Evolutionary conservation across 1,284 basidiomycete species (phyloP), one percentile per base, ranked within the genome.

Genomic region (Anthracocystis setariae): DNA sequence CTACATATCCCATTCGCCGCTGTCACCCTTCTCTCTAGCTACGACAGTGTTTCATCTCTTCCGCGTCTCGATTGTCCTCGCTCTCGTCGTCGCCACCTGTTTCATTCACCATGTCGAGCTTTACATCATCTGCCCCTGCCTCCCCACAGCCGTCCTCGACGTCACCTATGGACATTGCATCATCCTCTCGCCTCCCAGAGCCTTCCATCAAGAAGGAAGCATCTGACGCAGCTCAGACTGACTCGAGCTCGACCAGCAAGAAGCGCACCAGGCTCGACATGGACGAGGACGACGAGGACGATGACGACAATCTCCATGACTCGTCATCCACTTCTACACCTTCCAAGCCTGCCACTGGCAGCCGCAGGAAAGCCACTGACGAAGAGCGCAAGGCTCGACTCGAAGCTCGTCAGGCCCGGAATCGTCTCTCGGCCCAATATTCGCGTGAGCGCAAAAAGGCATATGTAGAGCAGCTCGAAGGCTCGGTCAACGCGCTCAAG

Each of bases 401-500:
- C 37, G 70, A 77, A 47, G 80, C 80, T 27, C 66, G 80, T 18
- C 79, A 81, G 45, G 75, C 74, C n/a, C 73, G 80, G 13, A 82
- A 82, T 55, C 74, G 80, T 39, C 74, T 76, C 46, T 79, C 79
- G 18, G 80, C 80, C 12, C 80, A 82, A 43, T 69, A 77, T 46
- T 79, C 76, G 50, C 69, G 80, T 23, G 75, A 82, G 47, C 74
- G 77, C 48, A 81, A 81, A 55, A 82, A 81, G 62, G 76, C 71
- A 1, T 71, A 80, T 47, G 54, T 79, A 27, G 74, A 74, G 35
- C 58, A 69, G 39, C 66, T 82, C 43, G 80, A 82, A 45, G 50
- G 53, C 21, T 70, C 74, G 4, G 37, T 77, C 40, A 65, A 61
- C 27, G 21, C 51, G 3, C 62, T 80, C 20, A 71, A 65, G 25